These are phyloP conservation scores for Saitozyma podzolica DNA, from an alignment of 768 basidiomycete genomes.

Conservation along the genomic window DNA sequence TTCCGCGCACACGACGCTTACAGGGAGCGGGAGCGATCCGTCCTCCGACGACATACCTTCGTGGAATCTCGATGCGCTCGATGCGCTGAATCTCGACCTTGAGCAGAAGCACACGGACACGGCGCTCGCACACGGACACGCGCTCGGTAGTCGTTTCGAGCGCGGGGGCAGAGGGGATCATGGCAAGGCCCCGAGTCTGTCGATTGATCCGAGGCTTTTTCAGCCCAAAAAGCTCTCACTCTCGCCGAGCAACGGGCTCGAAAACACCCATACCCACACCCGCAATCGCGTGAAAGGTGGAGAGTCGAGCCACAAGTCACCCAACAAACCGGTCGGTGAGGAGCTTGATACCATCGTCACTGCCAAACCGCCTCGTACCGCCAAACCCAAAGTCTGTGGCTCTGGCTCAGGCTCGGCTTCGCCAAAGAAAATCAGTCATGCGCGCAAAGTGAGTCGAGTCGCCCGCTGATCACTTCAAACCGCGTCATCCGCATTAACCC, in stretches of 20 bases:
- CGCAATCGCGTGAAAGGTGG: background rate
- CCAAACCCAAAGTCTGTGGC: constrained; percentile 10
- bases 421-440: constrained; percentile 40
- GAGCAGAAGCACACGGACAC: too few species aligned
- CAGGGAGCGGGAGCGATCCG: background rate
- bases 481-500: too few species aligned
- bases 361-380: constrained; percentile 22
- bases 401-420: too few species aligned
- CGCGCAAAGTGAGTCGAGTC: constrained; percentile 34
- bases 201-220: constrained; percentile 30
- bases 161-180: too few species aligned
- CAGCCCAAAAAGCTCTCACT: constrained; percentile 2
- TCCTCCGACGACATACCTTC: too few species aligned
- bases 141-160: too few species aligned
- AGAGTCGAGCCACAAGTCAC: background rate
- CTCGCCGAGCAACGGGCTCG: too few species aligned
- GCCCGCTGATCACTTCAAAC: background rate
- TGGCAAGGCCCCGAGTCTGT: constrained; percentile 2
- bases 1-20: background rate
- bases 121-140: too few species aligned
- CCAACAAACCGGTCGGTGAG: constrained; percentile 2
- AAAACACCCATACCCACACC: too few species aligned
- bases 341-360: constrained; percentile 26
- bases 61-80: too few species aligned
- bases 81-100: too few species aligned